Conservation (phyloP, 257 asterid species). For the Solanum dulcamara region DNA sequence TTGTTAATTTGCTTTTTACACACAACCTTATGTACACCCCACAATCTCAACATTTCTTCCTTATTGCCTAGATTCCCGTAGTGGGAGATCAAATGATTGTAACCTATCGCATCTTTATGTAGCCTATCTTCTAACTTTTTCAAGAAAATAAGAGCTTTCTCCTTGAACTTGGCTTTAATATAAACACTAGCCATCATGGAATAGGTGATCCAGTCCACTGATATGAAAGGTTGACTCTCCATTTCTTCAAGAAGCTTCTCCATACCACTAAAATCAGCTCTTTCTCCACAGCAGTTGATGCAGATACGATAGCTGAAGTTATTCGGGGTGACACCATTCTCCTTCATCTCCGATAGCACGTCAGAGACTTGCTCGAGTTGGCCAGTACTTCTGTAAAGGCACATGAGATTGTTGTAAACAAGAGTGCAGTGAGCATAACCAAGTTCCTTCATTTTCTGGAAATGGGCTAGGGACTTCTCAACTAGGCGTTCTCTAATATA, state of each 20-base stretch:
- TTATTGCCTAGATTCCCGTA: slow-evolving; percentile 33
- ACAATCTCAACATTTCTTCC: slow-evolving; percentile 42
- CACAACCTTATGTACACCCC: slow-evolving; percentile 37
- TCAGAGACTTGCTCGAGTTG: slow-evolving; percentile 34
- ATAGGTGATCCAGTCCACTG: slow-evolving; percentile 41
- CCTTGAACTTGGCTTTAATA: slow-evolving; percentile 30
- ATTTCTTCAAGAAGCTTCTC: slow-evolving; percentile 50
- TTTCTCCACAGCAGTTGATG: slow-evolving; percentile 33
- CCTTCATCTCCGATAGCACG: slow-evolving; percentile 40
- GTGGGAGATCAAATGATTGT: slow-evolving; percentile 53
- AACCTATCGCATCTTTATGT: slow-evolving; percentile 31
- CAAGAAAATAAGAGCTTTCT: slow-evolving; percentile 29
- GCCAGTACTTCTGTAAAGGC: slow-evolving; percentile 37
- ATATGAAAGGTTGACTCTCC: slow-evolving; percentile 20
- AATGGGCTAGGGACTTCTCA: slow-evolving; percentile 32
- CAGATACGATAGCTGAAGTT: slow-evolving; percentile 53
- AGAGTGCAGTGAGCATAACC: slow-evolving; percentile 35
- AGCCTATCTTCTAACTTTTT: slow-evolving; percentile 35
- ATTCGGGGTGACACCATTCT: slow-evolving; percentile 31
- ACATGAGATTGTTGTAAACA: slow-evolving; percentile 52
- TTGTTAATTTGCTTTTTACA: slow-evolving; percentile 51
- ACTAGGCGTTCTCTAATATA: slow-evolving; percentile 34
- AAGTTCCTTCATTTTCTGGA: slow-evolving; percentile 36
- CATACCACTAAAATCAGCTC: slow-evolving; percentile 33
- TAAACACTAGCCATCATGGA: slow-evolving; percentile 33